Evolutionary conservation across 129 eudicot species (phyloP), one percentile per base, ranked within the genome.

Genomic region (Lactuca saligna): DNA sequence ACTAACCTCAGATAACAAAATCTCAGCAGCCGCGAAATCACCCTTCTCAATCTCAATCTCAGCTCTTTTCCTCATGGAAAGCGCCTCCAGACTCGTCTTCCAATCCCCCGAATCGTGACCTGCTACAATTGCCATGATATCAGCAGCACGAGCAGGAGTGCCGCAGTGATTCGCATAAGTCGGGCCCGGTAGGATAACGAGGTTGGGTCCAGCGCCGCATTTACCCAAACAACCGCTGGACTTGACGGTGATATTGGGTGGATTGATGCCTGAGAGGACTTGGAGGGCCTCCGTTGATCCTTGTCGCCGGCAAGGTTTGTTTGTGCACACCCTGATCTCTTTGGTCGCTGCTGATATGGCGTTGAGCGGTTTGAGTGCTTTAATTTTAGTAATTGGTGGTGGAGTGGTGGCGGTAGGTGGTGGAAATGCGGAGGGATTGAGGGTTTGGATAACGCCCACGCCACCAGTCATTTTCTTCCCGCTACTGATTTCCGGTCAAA

Each of bases 191-290:
- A 92, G 84, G 44, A 84, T 20, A 3, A 92, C 90, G 35, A 82
- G 70, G 65, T 89, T 92, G 10, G 98, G 98, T 3, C 98, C 96
- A 48, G 87, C 64, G 15, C 95, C 96, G 54, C 98, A 92, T 25
- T 82, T 86, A 15, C 95, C 89, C 4, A 92, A 82, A 59, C 96
- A 92, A 29, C 96, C 96, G 75, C 91, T 86, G 7, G 98, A 81
- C 13, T 66, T 82, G 75, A 92, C 88, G 20, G 90, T 9, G 25
- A 89, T 74, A 50, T 61, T 39, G 17, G 96, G 83, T 7, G 96
- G 95, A 11, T 95, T 72, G 57, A 92, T 87, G 31, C 84, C 95
- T 10, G 82, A 17, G 63, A 92, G 83, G 50, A 85, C 67, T 70
- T 84, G 89, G 0, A 86, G 81, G 17, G 55, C 70, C 9, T 86